Conservation (phyloP, 2,329 filamentous ascomycete species). For the Seiridium unicorne region DNA sequence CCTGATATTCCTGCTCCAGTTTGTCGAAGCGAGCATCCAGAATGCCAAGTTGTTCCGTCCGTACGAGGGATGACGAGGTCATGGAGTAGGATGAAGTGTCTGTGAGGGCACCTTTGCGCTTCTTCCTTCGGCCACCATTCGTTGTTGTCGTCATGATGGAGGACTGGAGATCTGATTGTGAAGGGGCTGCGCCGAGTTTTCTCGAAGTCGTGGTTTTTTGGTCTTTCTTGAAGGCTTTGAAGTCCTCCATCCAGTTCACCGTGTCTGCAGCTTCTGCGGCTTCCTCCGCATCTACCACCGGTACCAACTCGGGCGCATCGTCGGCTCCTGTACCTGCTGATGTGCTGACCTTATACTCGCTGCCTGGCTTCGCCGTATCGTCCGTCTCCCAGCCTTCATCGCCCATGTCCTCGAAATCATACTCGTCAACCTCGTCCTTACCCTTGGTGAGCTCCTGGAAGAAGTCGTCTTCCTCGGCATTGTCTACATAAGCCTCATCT, state of each 20-base stretch:
- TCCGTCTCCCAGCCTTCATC: slow-evolving; percentile 96
- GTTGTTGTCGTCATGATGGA: slow-evolving; percentile 75
- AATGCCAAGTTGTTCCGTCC: slow-evolving; percentile 82
- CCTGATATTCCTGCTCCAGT: slow-evolving; percentile 67
- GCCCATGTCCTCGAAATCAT: slow-evolving; percentile 54
- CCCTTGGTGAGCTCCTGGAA: slow-evolving; percentile 73
- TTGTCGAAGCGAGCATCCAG: slow-evolving; percentile 90
- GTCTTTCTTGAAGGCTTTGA: slow-evolving; percentile 91
- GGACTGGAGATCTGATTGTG: slow-evolving; percentile 64
- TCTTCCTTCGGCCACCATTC: slow-evolving; percentile 81
- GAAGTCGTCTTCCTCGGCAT: slow-evolving; percentile 69
- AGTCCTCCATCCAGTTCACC: slow-evolving; percentile 87
- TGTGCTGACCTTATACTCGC: slow-evolving; percentile 44
- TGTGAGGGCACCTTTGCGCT: slow-evolving; percentile 91
- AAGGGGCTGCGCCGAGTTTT: slow-evolving; percentile 38
- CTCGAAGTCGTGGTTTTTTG: slow-evolving; percentile 48
- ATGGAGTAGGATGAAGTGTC: slow-evolving; percentile 86
- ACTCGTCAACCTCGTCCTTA: slow-evolving; percentile 56
- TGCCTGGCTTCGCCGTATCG: slow-evolving; percentile 76
- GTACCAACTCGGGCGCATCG: slow-evolving; percentile 47
- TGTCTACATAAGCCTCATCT: slow-evolving; percentile 89
- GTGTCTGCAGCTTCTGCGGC: slow-evolving; percentile 53
- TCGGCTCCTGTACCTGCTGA: slow-evolving; percentile 31
- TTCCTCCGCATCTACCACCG: slow-evolving; percentile 20
- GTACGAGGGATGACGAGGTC: slow-evolving; percentile 82